Conservation (phyloP, 148 eudicot genomes). For the Rhododendron vialii region DNA sequence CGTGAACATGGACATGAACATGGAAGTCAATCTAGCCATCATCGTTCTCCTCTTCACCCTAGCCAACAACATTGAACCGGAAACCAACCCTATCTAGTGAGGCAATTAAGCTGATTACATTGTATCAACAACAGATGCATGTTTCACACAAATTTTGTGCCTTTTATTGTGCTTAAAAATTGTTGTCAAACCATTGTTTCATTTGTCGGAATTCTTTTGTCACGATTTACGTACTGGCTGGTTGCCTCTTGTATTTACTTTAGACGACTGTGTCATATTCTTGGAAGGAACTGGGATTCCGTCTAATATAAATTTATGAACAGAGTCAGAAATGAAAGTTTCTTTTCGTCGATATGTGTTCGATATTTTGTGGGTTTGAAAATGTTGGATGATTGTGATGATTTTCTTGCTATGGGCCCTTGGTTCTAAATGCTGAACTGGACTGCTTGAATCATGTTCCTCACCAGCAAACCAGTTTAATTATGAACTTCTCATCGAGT, state of each 20-base stretch:
- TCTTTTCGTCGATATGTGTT: not conserved
- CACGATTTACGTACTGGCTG: not conserved
- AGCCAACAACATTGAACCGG: not conserved
- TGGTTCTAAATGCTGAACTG: not conserved
- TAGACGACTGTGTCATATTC: not conserved
- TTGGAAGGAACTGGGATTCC: not conserved
- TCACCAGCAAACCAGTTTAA: too few species aligned
- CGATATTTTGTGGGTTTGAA: not conserved
- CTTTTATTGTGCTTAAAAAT: not conserved
- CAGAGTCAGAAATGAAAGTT: not conserved
- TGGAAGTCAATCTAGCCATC: not conserved
- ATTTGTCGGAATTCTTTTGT: slow-evolving; percentile 8
- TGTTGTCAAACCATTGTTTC: not conserved
- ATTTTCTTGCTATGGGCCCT: not conserved
- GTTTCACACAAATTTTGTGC: not conserved
- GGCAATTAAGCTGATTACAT: not conserved
- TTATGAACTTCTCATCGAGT: too few species aligned
- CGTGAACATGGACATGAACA: not conserved
- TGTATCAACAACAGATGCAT: not conserved
- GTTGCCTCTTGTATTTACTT: not conserved
- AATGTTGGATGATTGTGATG: not conserved
- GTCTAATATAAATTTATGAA: not conserved
- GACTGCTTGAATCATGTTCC: too few species aligned
- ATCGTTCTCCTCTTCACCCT: slow-evolving; percentile 2
- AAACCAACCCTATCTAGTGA: not conserved